Evolutionary conservation across 495 filamentous ascomycete genomes (phyloP).

Genomic region (Articulospora tetracladia): DNA sequence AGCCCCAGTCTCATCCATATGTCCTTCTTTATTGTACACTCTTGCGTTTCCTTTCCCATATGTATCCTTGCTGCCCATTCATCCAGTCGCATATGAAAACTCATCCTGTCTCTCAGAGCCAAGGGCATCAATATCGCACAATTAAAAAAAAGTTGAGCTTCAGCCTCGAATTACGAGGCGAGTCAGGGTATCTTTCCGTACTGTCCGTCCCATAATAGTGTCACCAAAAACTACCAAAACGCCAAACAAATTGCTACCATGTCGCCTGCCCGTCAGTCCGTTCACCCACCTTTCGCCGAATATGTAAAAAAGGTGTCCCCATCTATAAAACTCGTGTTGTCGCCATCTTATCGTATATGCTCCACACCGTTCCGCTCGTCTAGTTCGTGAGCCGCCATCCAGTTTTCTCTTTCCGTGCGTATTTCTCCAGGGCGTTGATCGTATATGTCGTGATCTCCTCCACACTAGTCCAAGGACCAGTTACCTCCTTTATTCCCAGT

Average conservation of each 20-base stretch:
- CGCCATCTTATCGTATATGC: background rate
- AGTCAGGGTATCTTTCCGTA: background rate
- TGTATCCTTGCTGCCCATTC: too few relatives aligned
- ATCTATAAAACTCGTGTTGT: background rate
- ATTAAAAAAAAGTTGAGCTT: background rate
- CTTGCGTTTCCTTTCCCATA: too few relatives aligned
- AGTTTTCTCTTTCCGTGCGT: slow-evolving; percentile 29
- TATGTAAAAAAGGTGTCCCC: background rate
- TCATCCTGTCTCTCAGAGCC: too few relatives aligned
- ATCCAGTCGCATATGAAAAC: too few relatives aligned
- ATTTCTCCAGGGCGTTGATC: slow-evolving; percentile 28
- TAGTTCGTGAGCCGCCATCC: slow-evolving; percentile 23
- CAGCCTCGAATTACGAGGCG: background rate
- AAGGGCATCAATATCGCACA: too few relatives aligned
- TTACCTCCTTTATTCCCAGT: slow-evolving; percentile 19
- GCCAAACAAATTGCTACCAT: background rate
- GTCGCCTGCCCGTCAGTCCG: background rate
- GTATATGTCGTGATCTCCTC: slow-evolving; percentile 27
- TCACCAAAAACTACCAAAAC: background rate
- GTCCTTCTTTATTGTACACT: too few relatives aligned
- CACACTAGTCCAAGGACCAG: slow-evolving; percentile 35
- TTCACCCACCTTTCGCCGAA: background rate
- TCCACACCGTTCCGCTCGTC: background rate
- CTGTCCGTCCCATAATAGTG: background rate
- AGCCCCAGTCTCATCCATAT: too few relatives aligned